Evolutionary conservation across 116 monocot species (phyloP), one percentile per base, ranked within the genome.

Genomic region (Iris pallida): DNA sequence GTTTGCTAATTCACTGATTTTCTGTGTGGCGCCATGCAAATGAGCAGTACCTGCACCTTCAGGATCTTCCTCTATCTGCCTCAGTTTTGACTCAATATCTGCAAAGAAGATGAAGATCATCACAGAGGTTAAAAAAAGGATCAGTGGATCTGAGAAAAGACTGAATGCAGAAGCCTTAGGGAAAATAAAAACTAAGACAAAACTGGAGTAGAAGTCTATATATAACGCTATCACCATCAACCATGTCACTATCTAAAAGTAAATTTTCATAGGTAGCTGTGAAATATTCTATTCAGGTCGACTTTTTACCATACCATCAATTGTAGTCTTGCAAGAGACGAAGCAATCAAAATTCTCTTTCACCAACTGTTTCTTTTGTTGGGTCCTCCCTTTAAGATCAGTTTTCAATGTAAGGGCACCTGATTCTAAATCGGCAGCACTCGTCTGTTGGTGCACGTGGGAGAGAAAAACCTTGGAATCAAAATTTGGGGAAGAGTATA

Each of bases 291-390:
- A 6, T 63, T 45, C 30, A 30, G 30, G 30, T 30, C 3, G 6
- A 46, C 30, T 49, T 41, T 7, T 7, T 61, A 17, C 40, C 68
- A 45, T 85, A 97, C 97, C 97, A 76, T 97, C 97, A 67, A 97
- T 97, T 20, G 97, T 97, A 30, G 86, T 97, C 76, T 97, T 97
- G 87, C 97, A 97, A 41, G 97, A 97, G 4, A 97, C 90, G 72
- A 92, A 97, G 75, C 97, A 97, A 64, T 97, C 97, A 83, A 97
- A 97, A 68, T 97, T 97, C 71, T 97, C 97, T 78, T 97, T 97
- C 30, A 97, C 97, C 57, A 97, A 72, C 57, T 92, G 86, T 73
- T 97, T 97, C 66, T 87, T 97, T 68, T 97, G 85, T 66, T 90
- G 89, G 20, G 97, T 97, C 73, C 97, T 85, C 67, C 90, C 97